Percentiles rank a stretch among this genome's conserved stretches.
These are phyloP conservation scores for Moricandia moricandioides DNA, from an alignment of 345 rosid genomes.

Conservation along the genomic window DNA sequence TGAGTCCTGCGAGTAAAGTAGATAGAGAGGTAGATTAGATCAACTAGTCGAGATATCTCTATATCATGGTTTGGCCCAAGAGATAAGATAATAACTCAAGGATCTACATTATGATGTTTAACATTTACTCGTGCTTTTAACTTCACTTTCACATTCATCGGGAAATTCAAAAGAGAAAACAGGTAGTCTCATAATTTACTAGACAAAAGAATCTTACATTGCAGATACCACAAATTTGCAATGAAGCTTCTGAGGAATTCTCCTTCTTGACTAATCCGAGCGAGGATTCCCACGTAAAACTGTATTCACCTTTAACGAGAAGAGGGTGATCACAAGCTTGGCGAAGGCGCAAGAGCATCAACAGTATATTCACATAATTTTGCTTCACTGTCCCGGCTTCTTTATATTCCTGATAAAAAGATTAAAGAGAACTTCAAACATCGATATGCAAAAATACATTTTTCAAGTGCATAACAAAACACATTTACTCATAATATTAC, in stretches of 20 bases:
- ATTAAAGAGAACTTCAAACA: conserved; percentile 3
- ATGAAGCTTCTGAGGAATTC: conserved; percentile 65
- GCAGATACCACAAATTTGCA: conserved; percentile 89
- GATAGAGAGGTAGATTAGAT: conserved; percentile 8
- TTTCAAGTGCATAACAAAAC: not conserved
- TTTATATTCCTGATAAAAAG: conserved; percentile 72
- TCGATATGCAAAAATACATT: not conserved
- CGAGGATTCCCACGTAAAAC: conserved; percentile 54
- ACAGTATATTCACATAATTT: conserved; percentile 87
- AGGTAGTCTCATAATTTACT: not conserved
- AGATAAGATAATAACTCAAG: not conserved
- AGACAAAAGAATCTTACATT: conserved; percentile 54
- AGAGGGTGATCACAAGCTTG: conserved; percentile 99
- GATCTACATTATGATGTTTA: not conserved
- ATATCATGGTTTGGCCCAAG: not conserved
- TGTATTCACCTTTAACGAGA: conserved; percentile 80
- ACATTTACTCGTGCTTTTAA: not conserved
- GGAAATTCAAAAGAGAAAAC: not conserved
- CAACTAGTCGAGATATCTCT: not conserved
- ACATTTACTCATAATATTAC: not conserved
- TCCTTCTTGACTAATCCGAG: conserved; percentile 60
- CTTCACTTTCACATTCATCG: conserved; percentile 4
- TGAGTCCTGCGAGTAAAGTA: conserved; percentile 56
- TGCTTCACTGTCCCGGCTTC: conserved; percentile 99
- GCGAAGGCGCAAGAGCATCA: conserved; percentile 97